Evolutionary conservation across 345 rosid genomes (phyloP), one percentile per base, ranked within the genome.

Genomic region (Murraya paniculata): DNA sequence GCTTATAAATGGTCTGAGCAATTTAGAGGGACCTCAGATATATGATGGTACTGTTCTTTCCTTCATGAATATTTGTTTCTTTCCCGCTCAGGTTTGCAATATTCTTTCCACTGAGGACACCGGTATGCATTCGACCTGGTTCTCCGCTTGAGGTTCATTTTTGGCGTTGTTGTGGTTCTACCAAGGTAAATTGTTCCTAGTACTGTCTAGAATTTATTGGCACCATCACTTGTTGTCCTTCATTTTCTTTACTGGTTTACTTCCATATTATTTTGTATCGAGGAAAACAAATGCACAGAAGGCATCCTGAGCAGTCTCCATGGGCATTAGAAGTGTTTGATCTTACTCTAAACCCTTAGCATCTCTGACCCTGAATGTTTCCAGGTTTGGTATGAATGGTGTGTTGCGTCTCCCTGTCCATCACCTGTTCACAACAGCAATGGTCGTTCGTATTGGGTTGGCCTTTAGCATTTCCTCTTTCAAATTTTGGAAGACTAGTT

Each of bases 351-450:
- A 45, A 53, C 7, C 6, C 19, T 53, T 3, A 53, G 30, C 35
- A 0, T 62, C 1, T 48, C 65, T 36, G 59, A 22, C 33, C 6
- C 67, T 38, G 35, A 14, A 59, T 78, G 30, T 64, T 71, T 82
- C 70, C 82, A 96, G 99, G 99, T 94, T 72, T 96, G 99, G 98
- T 94, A 96, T 50, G 98, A 96, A 78, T 96, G 99, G 99, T 88
- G 93, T 35, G 95, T 91, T 70, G 71, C 91, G 35, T 88, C 94
- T 57, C 98, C 98, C 9, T 30, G 68, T 60, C 84, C 87, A 35
- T 86, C 92, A 21, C 88, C 98, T 14, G 68, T 94, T 62, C 99
- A 94, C 88, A 96, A 96, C 90, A 87, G 88, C 89, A 94, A 90
- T 71, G 99, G 98, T 21, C 98, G 98, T 56, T 96, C 99, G 3